Conservation (phyloP, 352 stramenopile species). For the Pythium aquatile region DNA sequence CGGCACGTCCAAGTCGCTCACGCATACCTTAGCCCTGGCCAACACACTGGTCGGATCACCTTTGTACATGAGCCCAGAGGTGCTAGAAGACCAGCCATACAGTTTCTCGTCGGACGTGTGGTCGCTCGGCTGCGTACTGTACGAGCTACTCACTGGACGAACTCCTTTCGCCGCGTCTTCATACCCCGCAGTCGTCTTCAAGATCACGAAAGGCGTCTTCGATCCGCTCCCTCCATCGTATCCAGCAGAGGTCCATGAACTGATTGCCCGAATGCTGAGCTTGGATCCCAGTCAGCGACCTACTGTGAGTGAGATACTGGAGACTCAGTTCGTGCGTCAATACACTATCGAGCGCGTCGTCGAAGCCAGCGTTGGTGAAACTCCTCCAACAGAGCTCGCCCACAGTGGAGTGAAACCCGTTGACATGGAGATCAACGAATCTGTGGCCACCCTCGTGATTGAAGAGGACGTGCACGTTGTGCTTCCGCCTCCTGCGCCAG, state of each 20-base stretch:
- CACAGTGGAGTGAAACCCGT: not conserved
- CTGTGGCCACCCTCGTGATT: not conserved
- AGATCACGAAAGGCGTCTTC: slow-evolving; percentile 41
- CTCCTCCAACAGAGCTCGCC: not conserved
- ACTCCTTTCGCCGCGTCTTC: slow-evolving; percentile 61
- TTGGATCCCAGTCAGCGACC: slow-evolving; percentile 17
- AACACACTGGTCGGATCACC: slow-evolving; percentile 64
- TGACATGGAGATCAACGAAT: not conserved
- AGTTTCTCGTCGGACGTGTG: slow-evolving; percentile 67
- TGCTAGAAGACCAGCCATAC: slow-evolving; percentile 56
- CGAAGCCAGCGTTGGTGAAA: not conserved
- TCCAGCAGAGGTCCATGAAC: slow-evolving; percentile 19
- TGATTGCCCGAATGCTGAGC: slow-evolving; percentile 34
- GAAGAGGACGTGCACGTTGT: not conserved
- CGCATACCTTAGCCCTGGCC: slow-evolving; percentile 27
- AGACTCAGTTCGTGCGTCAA: not conserved
- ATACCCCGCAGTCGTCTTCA: slow-evolving; percentile 48
- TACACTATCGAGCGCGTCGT: not conserved
- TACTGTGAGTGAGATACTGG: slow-evolving; percentile 8
- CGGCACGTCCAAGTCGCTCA: slow-evolving; percentile 49
- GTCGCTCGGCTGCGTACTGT: slow-evolving; percentile 82
- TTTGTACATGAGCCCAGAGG: slow-evolving; percentile 78
- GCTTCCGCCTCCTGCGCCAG: not conserved
- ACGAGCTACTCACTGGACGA: slow-evolving; percentile 51
- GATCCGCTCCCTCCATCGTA: slow-evolving; percentile 25